phyloP scores from a whole-genome alignment of 2,329 filamentous ascomycete genomes.

The Harringtonia lauricola region DNA sequence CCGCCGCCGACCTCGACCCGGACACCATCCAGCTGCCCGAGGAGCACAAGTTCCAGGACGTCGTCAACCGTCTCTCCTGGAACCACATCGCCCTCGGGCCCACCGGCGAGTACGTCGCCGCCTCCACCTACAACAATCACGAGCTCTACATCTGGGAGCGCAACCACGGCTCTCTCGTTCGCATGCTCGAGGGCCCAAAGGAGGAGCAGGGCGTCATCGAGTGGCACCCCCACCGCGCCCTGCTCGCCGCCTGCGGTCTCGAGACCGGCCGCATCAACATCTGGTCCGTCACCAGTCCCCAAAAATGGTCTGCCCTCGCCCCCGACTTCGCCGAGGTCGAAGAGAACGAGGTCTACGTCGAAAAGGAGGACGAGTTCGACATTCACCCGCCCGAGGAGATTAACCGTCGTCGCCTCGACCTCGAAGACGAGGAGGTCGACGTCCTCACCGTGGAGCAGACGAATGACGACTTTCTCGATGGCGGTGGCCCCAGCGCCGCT shows the following conservation, averaged over 20 bases:
- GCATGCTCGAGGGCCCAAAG: slow-evolving; percentile 92
- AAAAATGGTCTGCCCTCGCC: slow-evolving; percentile 93
- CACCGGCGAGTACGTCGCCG: slow-evolving; percentile 89
- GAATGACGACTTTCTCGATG: slow-evolving; percentile 42
- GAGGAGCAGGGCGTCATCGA: slow-evolving; percentile 95
- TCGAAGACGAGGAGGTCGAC: slow-evolving; percentile 89
- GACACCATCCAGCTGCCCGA: slow-evolving; percentile 82
- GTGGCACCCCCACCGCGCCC: slow-evolving; percentile 83
- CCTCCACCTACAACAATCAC: slow-evolving; percentile 95
- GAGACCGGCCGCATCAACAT: slow-evolving; percentile 91
- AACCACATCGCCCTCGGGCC: slow-evolving; percentile 94
- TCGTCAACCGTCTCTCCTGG: slow-evolving; percentile 91
- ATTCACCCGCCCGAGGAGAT: slow-evolving; percentile 93
- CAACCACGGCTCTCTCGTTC: slow-evolving; percentile 82
- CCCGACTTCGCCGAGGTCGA: slow-evolving; percentile 97
- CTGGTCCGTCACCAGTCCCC: slow-evolving; percentile 90
- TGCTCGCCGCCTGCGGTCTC: slow-evolving; percentile 83
- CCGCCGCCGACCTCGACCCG: slow-evolving; percentile 58
- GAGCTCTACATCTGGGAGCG: slow-evolving; percentile 98
- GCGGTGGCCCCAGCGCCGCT: background rate
- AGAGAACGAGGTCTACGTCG: slow-evolving; percentile 94
- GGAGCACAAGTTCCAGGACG: slow-evolving; percentile 97
- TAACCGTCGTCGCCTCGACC: slow-evolving; percentile 77
- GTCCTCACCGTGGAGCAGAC: slow-evolving; percentile 67
- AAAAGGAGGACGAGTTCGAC: slow-evolving; percentile 95